Conservation (phyloP, 2,329 filamentous ascomycete genomes). For the Colletotrichum spaethianum region DNA sequence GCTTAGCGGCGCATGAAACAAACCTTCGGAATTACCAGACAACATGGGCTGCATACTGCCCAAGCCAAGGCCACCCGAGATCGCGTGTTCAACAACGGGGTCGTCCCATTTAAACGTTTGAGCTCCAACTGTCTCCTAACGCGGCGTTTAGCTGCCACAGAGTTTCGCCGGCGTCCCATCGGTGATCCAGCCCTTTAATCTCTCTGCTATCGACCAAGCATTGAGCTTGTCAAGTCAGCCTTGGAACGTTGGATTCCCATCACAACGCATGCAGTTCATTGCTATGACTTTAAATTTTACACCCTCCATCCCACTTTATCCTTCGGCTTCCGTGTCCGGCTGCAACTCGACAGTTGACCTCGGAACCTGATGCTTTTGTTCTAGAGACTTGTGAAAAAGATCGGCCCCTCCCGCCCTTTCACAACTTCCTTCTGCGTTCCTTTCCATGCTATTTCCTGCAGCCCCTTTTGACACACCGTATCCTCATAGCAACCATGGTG, state of each 20-base stretch:
- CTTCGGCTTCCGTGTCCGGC: background rate
- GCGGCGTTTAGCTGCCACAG: slow-evolving; percentile 1
- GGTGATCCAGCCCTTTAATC: slow-evolving; percentile 27
- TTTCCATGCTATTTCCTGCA: background rate
- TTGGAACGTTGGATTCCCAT: slow-evolving; percentile 8
- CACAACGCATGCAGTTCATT: slow-evolving; percentile 27
- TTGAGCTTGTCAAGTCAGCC: slow-evolving; percentile 18
- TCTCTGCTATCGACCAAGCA: slow-evolving; percentile 13
- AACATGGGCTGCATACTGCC: slow-evolving; percentile 12
- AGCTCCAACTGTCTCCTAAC: slow-evolving; percentile 7
- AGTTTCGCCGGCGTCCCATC: slow-evolving; percentile 40
- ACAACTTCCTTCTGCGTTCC: background rate
- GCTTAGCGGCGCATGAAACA: slow-evolving; percentile 36
- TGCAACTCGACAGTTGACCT: slow-evolving; percentile 1
- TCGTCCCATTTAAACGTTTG: background rate
- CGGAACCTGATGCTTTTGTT: slow-evolving; percentile 11
- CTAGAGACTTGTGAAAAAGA: slow-evolving; percentile 29
- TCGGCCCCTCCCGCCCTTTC: slow-evolving; percentile 12
- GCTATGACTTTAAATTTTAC: slow-evolving; percentile 33
- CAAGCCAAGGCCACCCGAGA: slow-evolving; percentile 6
- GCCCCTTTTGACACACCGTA: background rate
- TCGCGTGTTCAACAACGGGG: slow-evolving; percentile 10
- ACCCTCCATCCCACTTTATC: slow-evolving; percentile 1
- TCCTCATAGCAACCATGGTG: slow-evolving; percentile 40
- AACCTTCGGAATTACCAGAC: slow-evolving; percentile 37